Evolutionary conservation across 2,329 filamentous ascomycete species (phyloP).

Genomic region (Ophiostoma novo-ulmi): DNA sequence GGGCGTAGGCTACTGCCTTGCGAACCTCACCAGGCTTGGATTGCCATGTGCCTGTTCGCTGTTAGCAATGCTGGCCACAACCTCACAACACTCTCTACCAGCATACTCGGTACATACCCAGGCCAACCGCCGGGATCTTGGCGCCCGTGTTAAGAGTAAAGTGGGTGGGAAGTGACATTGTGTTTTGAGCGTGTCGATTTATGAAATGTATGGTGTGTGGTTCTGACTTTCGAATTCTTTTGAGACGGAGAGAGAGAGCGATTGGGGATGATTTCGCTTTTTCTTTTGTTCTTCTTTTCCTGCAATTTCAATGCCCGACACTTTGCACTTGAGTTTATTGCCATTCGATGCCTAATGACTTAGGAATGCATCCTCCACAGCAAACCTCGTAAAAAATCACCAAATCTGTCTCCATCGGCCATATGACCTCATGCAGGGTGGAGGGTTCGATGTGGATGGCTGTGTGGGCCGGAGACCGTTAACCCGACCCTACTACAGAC

Average conservation of each 20-base stretch:
- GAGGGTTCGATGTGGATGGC: neutral
- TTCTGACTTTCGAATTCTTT: neutral
- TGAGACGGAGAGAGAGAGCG: neutral
- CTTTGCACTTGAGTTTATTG: neutral
- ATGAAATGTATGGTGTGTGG: neutral
- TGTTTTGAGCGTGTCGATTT: neutral
- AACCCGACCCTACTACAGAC: neutral
- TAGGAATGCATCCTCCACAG: neutral
- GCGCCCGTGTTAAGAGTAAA: conserved; percentile 48
- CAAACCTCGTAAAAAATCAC: conserved; percentile 4
- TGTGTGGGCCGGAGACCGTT: neutral
- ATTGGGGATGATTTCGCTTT: neutral
- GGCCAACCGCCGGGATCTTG: conserved; percentile 52
- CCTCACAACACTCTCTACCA: conserved; percentile 29
- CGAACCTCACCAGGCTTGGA: conserved; percentile 17
- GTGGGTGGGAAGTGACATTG: conserved; percentile 18
- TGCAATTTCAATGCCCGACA: neutral
- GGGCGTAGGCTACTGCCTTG: conserved; percentile 20
- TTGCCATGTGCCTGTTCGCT: conserved; percentile 22
- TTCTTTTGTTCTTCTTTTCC: neutral
- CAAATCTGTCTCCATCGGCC: conserved; percentile 9
- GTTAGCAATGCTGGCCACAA: neutral
- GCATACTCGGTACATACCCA: conserved; percentile 34
- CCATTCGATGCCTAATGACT: neutral
- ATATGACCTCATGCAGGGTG: neutral